Evolutionary conservation across 495 filamentous ascomycete species (phyloP).

Genomic region (Apodospora peruviana): DNA sequence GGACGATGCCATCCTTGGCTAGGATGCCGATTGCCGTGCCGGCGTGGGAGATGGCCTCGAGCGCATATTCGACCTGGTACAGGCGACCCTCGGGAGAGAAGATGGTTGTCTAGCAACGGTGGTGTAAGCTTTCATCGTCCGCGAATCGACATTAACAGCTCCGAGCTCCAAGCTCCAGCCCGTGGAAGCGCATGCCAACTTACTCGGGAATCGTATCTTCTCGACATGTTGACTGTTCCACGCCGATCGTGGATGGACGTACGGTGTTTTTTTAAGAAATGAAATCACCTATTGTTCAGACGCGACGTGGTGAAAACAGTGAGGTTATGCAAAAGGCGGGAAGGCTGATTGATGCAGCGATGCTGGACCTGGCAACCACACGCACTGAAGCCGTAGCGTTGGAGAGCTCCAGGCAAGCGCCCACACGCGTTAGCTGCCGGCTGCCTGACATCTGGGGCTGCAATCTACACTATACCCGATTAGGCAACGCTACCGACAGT

Average conservation of each 20-base stretch:
- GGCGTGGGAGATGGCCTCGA: constrained; percentile 97
- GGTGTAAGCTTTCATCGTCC: constrained; percentile 31
- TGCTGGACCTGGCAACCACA: too few relatives aligned
- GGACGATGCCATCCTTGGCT: constrained; percentile 95
- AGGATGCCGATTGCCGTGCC: constrained; percentile 95
- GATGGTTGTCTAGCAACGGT: constrained; percentile 77
- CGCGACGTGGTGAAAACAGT: too few relatives aligned
- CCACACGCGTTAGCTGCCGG: constrained; percentile 29
- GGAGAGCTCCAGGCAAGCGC: constrained; percentile 35
- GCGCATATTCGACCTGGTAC: constrained; percentile 98
- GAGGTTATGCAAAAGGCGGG: too few relatives aligned
- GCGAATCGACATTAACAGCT: background rate
- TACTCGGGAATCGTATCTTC: constrained; percentile 97
- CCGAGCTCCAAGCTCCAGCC: constrained; percentile 6
- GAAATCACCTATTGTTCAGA: too few relatives aligned
- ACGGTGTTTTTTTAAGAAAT: too few relatives aligned
- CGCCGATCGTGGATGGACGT: background rate
- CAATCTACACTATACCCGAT: background rate
- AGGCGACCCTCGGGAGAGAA: constrained; percentile 98
- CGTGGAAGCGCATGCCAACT: constrained; percentile 21
- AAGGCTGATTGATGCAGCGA: constrained; percentile 18
- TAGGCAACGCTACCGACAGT: background rate
- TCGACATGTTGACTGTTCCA: constrained; percentile 62
- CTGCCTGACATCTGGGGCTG: constrained; percentile 13
- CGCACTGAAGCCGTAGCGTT: constrained; percentile 3